Evolutionary conservation across 192 early-diverging fungal genomes (phyloP).

Genomic region (Coemansia sp.): DNA sequence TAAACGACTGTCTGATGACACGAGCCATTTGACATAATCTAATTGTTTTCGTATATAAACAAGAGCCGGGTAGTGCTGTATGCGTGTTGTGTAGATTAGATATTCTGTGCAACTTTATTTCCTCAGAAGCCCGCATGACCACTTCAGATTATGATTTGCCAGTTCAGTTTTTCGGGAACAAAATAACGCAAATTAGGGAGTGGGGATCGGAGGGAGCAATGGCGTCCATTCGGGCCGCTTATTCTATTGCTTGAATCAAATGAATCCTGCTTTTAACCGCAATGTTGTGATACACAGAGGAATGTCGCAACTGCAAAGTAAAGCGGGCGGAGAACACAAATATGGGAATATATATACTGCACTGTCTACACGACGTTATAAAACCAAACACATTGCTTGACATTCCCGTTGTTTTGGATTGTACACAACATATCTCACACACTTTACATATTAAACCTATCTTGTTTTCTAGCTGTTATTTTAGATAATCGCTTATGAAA

Average conservation of each 20-base stretch:
- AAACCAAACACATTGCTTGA: too few relatives aligned
- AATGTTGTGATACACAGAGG: too few relatives aligned
- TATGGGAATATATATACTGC: too few relatives aligned
- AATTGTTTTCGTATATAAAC: neutral
- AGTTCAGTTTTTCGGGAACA: neutral
- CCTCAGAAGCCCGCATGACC: neutral
- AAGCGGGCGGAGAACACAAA: too few relatives aligned
- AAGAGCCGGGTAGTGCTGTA: neutral
- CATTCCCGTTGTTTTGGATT: too few relatives aligned
- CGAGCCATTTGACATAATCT: neutral
- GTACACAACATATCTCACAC: too few relatives aligned
- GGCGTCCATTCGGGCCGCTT: neutral
- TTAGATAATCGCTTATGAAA: neutral
- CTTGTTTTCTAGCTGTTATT: neutral
- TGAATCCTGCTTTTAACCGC: neutral
- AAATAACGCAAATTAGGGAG: neutral
- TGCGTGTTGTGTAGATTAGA: neutral
- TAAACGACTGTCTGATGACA: neutral
- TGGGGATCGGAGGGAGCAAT: neutral
- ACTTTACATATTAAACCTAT: neutral
- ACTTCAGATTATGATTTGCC: too few relatives aligned
- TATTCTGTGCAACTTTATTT: neutral
- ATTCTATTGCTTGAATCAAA: neutral
- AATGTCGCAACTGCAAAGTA: too few relatives aligned
- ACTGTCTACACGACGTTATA: too few relatives aligned